phyloP scores from a whole-genome alignment of 768 basidiomycete genomes.

The Hypholoma fasciculare region DNA sequence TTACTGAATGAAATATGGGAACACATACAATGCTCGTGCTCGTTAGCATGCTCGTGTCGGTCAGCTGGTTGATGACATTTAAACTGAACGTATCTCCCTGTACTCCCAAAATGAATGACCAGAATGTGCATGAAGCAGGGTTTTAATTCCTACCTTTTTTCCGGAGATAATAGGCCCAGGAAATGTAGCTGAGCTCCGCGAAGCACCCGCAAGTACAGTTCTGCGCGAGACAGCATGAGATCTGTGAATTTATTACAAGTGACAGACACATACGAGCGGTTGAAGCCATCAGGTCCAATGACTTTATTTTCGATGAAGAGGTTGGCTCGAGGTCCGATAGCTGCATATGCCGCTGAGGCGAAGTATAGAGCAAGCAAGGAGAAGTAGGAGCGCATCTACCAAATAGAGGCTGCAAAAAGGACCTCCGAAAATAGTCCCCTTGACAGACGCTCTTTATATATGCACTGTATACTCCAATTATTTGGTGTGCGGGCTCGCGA shows the following conservation, averaged over 20 bases:
- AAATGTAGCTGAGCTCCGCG: slow-evolving; percentile 1
- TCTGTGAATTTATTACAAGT: neutral
- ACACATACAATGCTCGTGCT: slow-evolving; percentile 47
- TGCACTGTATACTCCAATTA: too few species aligned
- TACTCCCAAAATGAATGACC: neutral
- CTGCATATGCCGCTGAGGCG: neutral
- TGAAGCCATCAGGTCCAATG: slow-evolving; percentile 51
- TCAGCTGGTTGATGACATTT: slow-evolving; percentile 45
- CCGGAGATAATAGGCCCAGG: slow-evolving; percentile 18
- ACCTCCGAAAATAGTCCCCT: neutral
- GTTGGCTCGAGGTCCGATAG: slow-evolving; percentile 27
- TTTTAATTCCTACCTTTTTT: slow-evolving; percentile 1
- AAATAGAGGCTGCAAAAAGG: neutral
- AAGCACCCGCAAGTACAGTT: slow-evolving; percentile 16
- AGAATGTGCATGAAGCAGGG: too few species aligned
- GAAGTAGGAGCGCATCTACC: neutral
- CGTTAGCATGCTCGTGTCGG: slow-evolving; percentile 45
- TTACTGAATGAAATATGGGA: neutral
- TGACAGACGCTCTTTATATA: too few species aligned
- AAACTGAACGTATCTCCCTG: slow-evolving; percentile 41
- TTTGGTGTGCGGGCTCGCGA: too few species aligned
- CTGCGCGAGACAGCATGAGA: neutral
- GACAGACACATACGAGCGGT: slow-evolving; percentile 20
- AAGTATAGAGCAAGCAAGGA: neutral
- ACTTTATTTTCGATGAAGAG: slow-evolving; percentile 39